Evolutionary conservation across 1,139 yeast genomes (phyloP), one percentile per base, ranked within the genome.

Genomic region (Hemisphaericaspora subhashii): DNA sequence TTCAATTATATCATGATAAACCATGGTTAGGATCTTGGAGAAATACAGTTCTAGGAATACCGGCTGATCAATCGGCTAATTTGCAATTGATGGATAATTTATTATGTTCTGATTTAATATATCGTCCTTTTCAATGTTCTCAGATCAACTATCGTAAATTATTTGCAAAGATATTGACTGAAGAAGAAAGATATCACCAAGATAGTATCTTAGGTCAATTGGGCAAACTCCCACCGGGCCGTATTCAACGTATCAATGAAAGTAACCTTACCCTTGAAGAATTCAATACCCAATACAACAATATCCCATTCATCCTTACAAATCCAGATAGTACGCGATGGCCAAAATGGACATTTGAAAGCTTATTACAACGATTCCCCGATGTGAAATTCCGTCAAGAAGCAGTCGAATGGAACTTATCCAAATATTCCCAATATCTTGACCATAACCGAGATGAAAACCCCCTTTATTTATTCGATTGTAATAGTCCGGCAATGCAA

Each of bases 1-100:
- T 41, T 27, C 48, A 51, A 31, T 41, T 45, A 33, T 46, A 38
- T 37, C 37, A 41, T 14, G 37, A 39, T 34, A 31, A 48, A 31
- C 46, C 57, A 17, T 88, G 96, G 96, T 58, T 55, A 31, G 96
- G 96, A 0, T 74, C 87, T 1, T 88, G 96, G 96, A 73, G 87
- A 50, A 64, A 73, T 27, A 79, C 90, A 0, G 64, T 81, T 13
- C 57, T 83, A 46, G 58, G 64, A 0, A 46, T 77, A 3, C 51
- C 61, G 1, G 43, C 46, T n/a, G 51, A 58, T 23, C 42, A 52
- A 5, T 72, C 66, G 40, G 74, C 80, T 2, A 56, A 66, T 21
- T 56, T 81, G 2, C 70, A 68, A 43, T 52, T 64, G 4, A 59
- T 60, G 1, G 64, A 59, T 21, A 64, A 64, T 41, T 47, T 63